Evolutionary conservation across 169 alveolate genomes (phyloP).

Genomic region (Eimeria necatrix): DNA sequence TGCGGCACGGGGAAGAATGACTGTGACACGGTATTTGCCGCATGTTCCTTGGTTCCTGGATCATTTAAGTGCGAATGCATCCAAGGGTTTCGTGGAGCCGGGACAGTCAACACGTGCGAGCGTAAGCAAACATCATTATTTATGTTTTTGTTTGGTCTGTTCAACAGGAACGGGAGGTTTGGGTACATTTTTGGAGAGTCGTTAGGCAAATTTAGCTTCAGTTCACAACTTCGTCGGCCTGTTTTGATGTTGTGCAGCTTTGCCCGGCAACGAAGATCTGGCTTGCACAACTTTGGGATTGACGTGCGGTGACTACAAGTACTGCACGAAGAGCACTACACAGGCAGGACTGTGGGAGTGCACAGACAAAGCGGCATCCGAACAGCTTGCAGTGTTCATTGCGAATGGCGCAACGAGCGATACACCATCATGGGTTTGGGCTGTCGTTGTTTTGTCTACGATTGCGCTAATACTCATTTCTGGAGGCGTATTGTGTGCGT

Average conservation of each 20-base stretch:
- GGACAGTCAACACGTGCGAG: conserved; percentile 64
- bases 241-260: conserved; percentile 28
- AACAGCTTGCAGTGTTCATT: conserved; percentile 65
- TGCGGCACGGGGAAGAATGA: conserved; percentile 70
- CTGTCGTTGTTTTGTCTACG: conserved; percentile 41
- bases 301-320: conserved; percentile 65
- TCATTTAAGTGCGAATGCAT: conserved; percentile 81
- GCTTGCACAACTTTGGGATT: conserved; percentile 52
- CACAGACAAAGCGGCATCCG: conserved; percentile 19
- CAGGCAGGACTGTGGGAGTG: conserved; percentile 65
- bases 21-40: conserved; percentile 74
- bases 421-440: conserved; percentile 79
- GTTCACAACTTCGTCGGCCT: not conserved
- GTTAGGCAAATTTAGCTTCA: too few species aligned
- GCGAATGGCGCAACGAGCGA: conserved; percentile 55
- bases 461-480: conserved; percentile 40
- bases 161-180: not conserved
- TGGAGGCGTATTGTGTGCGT: conserved; percentile 65
- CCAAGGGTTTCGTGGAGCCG: conserved; percentile 74
- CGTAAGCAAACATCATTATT: conserved; percentile 47
- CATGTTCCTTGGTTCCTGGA: conserved; percentile 76
- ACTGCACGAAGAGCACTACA: conserved; percentile 43
- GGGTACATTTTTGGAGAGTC: too few species aligned
- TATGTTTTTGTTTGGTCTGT: not conserved
- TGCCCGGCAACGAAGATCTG: conserved; percentile 63